A percentile compares a stretch with the other conserved stretches of the same genome.
Conservation (phyloP, 352 stramenopile genomes). For the Blastocystis sp. region DNA sequence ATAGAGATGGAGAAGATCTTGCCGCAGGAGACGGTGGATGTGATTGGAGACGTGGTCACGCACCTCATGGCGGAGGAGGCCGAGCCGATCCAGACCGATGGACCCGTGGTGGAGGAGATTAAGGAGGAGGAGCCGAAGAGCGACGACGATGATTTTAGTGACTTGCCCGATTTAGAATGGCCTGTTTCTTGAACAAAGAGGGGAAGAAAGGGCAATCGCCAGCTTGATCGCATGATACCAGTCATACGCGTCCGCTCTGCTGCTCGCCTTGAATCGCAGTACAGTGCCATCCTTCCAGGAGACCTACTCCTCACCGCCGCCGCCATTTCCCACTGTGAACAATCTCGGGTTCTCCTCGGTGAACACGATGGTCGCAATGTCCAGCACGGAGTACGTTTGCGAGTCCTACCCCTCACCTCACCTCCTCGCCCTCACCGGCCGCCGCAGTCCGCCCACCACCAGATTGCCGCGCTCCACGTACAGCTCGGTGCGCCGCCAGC, state of each 20-base stretch:
- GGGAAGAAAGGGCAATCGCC: constrained; percentile 9
- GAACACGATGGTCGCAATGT: constrained; percentile 6
- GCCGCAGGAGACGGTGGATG: constrained; percentile 16
- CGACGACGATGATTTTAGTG: constrained; percentile 1
- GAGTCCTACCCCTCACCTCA: constrained; percentile 27
- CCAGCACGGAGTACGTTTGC: not conserved
- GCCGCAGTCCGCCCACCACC: constrained; percentile 25
- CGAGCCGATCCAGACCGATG: constrained; percentile 23
- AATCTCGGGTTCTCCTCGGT: not conserved
- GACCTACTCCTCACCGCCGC: constrained; percentile 11
- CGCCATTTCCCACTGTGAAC: not conserved
- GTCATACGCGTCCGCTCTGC: not conserved
- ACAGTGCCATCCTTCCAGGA: not conserved
- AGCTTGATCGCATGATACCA: constrained; percentile 51
- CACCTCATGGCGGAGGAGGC: constrained; percentile 50
- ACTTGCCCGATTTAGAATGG: constrained; percentile 59
- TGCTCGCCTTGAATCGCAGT: not conserved
- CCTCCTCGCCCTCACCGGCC: not conserved
- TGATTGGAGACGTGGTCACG: constrained; percentile 47
- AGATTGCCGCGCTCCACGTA: constrained; percentile 63
- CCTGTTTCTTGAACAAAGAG: not conserved
- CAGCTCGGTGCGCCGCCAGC: constrained; percentile 21
- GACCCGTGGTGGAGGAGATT: constrained; percentile 45
- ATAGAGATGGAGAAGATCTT: constrained; percentile 41
- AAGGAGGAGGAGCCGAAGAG: not conserved